Percentiles rank a stretch among this genome's conserved stretches.
These are phyloP conservation scores for Warburgia ugandensis DNA, from an alignment of 164 flowering plant species.

Conservation along the genomic window DNA sequence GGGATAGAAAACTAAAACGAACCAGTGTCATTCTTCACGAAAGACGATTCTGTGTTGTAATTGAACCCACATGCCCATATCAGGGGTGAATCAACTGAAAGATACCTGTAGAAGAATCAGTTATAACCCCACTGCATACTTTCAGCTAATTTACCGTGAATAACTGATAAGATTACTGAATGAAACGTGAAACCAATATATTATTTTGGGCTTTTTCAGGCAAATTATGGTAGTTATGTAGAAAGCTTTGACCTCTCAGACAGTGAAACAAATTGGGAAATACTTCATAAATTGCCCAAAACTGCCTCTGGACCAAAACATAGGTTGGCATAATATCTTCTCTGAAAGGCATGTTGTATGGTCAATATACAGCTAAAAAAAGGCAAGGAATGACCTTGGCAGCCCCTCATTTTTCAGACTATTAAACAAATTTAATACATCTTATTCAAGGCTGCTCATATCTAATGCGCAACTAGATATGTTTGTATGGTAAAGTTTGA, in stretches of 20 bases:
- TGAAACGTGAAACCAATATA: neutral
- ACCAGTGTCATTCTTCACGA: constrained; percentile 40
- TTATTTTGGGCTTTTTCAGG: neutral
- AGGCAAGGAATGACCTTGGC: too few species aligned
- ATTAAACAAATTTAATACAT: too few species aligned
- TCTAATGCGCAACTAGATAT: too few species aligned
- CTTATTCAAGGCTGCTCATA: too few species aligned
- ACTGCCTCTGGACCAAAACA: too few species aligned
- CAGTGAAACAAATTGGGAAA: neutral
- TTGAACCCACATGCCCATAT: constrained; percentile 63
- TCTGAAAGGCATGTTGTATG: too few species aligned
- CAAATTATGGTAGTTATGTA: neutral
- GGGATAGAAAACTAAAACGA: constrained; percentile 69
- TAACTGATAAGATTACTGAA: constrained; percentile 1
- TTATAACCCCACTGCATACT: neutral
- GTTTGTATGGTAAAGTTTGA: too few species aligned
- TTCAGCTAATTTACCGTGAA: constrained; percentile 6
- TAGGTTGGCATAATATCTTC: too few species aligned
- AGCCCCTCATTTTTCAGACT: too few species aligned
- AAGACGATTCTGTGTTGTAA: constrained; percentile 27
- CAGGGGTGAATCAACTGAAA: constrained; percentile 45
- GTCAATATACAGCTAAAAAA: too few species aligned
- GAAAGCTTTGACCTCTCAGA: neutral
- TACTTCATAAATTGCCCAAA: too few species aligned
- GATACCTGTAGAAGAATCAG: constrained; percentile 52